Conservation (phyloP, 116 monocot genomes). For the Papilionanthe hybrid region DNA sequence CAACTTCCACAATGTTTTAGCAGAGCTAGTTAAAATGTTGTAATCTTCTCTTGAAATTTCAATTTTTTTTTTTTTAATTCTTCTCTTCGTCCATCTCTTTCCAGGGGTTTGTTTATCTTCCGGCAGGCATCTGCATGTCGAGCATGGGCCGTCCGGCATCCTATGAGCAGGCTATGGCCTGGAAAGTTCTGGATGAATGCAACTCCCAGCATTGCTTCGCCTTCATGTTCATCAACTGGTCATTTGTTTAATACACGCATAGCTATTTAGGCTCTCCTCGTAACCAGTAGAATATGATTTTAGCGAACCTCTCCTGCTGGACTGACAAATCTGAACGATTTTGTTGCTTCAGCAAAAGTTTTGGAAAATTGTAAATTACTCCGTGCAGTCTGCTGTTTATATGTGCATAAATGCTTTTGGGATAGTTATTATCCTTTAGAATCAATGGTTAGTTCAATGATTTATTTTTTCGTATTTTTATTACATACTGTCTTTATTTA, state of each 20-base stretch:
- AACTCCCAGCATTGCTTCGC: slow-evolving; percentile 70
- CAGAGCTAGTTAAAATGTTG: too few relatives aligned
- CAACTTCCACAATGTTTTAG: too few relatives aligned
- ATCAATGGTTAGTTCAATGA: not conserved
- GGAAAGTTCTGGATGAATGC: slow-evolving; percentile 78
- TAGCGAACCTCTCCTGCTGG: not conserved
- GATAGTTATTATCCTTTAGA: not conserved
- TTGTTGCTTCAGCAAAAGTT: not conserved
- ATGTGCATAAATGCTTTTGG: not conserved
- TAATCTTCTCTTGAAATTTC: not conserved
- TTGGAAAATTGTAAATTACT: not conserved
- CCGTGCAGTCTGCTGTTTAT: not conserved
- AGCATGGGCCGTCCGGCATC: slow-evolving; percentile 89
- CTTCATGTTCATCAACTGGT: slow-evolving; percentile 85
- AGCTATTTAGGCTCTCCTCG: not conserved
- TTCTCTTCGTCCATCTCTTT: not conserved
- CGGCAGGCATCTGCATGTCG: slow-evolving; percentile 66
- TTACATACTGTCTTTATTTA: not conserved
- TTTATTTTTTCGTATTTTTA: not conserved
- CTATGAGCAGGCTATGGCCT: slow-evolving; percentile 71
- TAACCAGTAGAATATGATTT: not conserved
- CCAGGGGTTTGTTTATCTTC: slow-evolving; percentile 67
- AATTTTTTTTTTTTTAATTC: not conserved
- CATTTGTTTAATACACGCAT: slow-evolving; percentile 43
- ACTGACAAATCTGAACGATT: not conserved